These are phyloP conservation scores for Ceratobasidium sp. DNA, from an alignment of 1,284 basidiomycete genomes.

Conservation along the genomic window DNA sequence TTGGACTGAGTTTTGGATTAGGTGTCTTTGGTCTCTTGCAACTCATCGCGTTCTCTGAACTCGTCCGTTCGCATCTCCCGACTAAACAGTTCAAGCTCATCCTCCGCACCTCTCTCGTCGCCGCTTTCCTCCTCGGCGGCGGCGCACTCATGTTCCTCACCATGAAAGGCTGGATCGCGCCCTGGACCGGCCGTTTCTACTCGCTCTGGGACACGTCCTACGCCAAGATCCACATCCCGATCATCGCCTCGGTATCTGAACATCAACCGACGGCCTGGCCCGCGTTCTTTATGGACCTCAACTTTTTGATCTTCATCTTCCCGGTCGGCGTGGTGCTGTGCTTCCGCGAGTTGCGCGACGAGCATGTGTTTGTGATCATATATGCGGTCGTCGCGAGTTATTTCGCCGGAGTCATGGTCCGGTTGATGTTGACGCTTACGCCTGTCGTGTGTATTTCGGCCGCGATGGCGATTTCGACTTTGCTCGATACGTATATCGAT, in stretches of 20 bases:
- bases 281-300: conserved; percentile 99
- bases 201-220: conserved; percentile 99
- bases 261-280: conserved; percentile 99
- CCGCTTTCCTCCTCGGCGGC: conserved; percentile 80
- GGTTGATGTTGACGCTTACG: conserved; percentile 93
- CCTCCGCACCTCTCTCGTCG: conserved; percentile 77
- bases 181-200: conserved; percentile 99
- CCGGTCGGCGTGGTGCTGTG: conserved; percentile 95
- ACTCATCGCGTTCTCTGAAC: conserved; percentile 93
- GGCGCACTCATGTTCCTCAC: conserved; percentile 84
- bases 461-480: conserved; percentile 90
- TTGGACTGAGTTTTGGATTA: conserved; percentile 54
- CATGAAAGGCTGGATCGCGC: conserved; percentile 95
- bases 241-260: conserved; percentile 99
- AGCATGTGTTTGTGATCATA: conserved; percentile 99
- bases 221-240: conserved; percentile 97
- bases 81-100: conserved; percentile 94
- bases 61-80: conserved; percentile 90
- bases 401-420: conserved; percentile 99
- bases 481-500: conserved; percentile 92
- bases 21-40: conserved; percentile 97
- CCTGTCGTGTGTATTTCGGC: conserved; percentile 93
- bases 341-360: conserved; percentile 95
- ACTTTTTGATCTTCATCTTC: conserved; percentile 98
- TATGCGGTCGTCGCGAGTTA: conserved; percentile 97